These are phyloP conservation scores for Fusarium sp. DNA, from an alignment of 2,329 filamentous ascomycete species.

Conservation along the genomic window DNA sequence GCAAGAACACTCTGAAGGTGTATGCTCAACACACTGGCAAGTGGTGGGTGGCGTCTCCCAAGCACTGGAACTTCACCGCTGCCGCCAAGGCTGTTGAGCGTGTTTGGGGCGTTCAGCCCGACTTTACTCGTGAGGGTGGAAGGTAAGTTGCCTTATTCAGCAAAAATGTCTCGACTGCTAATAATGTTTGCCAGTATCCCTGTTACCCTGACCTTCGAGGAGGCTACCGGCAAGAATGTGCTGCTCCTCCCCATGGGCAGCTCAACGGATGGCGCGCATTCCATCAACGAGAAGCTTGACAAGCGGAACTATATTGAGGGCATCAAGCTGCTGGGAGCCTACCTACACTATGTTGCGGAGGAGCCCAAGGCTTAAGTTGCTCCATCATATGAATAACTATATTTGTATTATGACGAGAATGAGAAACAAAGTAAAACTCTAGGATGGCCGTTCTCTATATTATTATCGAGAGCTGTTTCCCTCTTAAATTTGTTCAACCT, in stretches of 20 bases:
- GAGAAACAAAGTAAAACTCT: neutral
- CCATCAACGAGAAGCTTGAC: conserved; percentile 98
- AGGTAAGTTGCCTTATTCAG: conserved; percentile 67
- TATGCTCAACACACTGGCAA: conserved; percentile 91
- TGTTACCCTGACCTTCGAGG: conserved; percentile 96
- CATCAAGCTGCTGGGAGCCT: conserved; percentile 94
- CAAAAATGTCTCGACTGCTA: conserved; percentile 22
- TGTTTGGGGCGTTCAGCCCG: conserved; percentile 93
- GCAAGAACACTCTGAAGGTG: conserved; percentile 92
- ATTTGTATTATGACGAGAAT: conserved; percentile 31
- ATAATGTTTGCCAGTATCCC: conserved; percentile 78
- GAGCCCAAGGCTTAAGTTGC: conserved; percentile 73
- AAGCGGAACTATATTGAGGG: conserved; percentile 98
- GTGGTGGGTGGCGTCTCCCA: conserved; percentile 98
- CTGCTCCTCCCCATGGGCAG: conserved; percentile 96
- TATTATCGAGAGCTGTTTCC: no score
- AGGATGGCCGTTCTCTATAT: no score
- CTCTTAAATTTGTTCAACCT: neutral
- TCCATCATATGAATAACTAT: conserved; percentile 15
- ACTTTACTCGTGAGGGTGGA: conserved; percentile 96
- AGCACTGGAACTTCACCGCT: conserved; percentile 98
- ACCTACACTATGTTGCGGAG: conserved; percentile 95
- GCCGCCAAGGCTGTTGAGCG: conserved; percentile 96
- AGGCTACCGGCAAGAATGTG: conserved; percentile 98
- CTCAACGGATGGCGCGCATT: conserved; percentile 96